Conservation (phyloP, 2,329 filamentous ascomycete genomes). For the Colletotrichum incanum region DNA sequence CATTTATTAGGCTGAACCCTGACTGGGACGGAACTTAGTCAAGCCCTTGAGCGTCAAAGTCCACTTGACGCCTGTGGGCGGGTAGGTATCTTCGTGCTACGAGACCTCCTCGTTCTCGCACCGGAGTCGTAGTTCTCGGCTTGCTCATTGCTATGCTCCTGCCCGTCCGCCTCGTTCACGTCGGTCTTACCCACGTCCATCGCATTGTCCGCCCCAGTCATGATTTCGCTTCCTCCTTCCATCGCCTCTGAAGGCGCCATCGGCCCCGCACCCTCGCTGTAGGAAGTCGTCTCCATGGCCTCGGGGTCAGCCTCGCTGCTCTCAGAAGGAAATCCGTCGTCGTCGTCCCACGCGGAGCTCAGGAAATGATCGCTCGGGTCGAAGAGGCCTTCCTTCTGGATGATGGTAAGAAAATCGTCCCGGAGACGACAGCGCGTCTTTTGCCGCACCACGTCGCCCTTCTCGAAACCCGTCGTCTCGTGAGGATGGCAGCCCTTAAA, state of each 20-base stretch:
- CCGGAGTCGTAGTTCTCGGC: neutral
- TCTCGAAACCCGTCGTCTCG: neutral
- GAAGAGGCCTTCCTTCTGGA: neutral
- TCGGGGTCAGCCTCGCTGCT: conserved; percentile 15
- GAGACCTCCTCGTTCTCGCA: neutral
- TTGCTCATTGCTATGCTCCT: neutral
- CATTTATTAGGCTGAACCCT: neutral
- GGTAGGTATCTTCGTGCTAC: neutral
- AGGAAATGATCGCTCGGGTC: conserved; percentile 4
- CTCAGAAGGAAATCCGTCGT: conserved; percentile 2
- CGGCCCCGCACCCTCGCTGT: neutral
- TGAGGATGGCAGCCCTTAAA: neutral
- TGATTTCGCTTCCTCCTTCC: neutral
- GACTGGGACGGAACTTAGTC: neutral
- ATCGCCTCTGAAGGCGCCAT: neutral
- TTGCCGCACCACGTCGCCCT: neutral
- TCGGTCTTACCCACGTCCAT: neutral
- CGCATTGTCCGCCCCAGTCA: neutral
- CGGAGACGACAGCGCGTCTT: neutral
- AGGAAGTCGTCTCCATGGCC: neutral
- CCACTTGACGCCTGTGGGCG: neutral
- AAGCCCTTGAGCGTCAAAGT: conserved; percentile 3
- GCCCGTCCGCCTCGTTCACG: neutral
- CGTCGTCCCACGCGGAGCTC: conserved; percentile 8
- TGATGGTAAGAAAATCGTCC: neutral